These are phyloP conservation scores for Trichosporon coremiiforme DNA, from an alignment of 1,284 basidiomycete species.

Conservation along the genomic window DNA sequence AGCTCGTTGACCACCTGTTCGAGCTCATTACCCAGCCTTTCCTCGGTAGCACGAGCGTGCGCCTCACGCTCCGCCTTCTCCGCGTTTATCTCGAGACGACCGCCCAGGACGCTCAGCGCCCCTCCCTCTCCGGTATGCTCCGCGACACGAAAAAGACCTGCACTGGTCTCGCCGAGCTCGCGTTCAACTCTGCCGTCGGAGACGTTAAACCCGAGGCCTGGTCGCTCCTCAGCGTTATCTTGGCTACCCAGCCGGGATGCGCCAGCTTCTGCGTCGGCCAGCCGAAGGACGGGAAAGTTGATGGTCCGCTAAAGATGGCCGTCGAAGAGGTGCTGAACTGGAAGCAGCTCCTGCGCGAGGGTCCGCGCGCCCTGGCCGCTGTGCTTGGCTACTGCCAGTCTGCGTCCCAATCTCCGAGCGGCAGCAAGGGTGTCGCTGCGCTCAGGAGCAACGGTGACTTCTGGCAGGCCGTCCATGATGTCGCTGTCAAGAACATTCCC, in stretches of 20 bases:
- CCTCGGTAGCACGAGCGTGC: slow-evolving; percentile 32
- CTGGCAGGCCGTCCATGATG: slow-evolving; percentile 46
- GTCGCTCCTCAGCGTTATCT: slow-evolving; percentile 77
- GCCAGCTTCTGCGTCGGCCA: slow-evolving; percentile 78
- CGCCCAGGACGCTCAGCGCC: slow-evolving; percentile 35
- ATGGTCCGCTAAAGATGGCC: slow-evolving; percentile 58
- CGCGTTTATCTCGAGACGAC: slow-evolving; percentile 44
- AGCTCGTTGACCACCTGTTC: slow-evolving; percentile 45
- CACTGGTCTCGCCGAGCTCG: slow-evolving; percentile 31
- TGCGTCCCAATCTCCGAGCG: slow-evolving; percentile 56
- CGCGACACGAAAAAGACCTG: slow-evolving; percentile 40
- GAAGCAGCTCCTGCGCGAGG: slow-evolving; percentile 69
- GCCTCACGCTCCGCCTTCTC: slow-evolving; percentile 38
- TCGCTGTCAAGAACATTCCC: slow-evolving; percentile 43
- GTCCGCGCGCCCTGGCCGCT: slow-evolving; percentile 73
- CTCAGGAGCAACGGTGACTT: slow-evolving; percentile 39
- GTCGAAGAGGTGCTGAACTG: slow-evolving; percentile 65
- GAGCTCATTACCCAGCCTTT: slow-evolving; percentile 38
- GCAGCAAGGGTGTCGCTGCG: slow-evolving; percentile 32
- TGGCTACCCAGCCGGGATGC: slow-evolving; percentile 84
- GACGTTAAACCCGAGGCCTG: slow-evolving; percentile 72
- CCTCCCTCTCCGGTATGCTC: slow-evolving; percentile 47
- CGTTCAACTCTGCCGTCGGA: slow-evolving; percentile 32
- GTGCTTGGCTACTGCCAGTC: slow-evolving; percentile 76
- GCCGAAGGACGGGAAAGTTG: slow-evolving; percentile 56